A percentile compares a stretch with the other conserved stretches of the same genome.
Conservation (phyloP, 495 filamentous ascomycete species). For the Alectoria sarmentosa region DNA sequence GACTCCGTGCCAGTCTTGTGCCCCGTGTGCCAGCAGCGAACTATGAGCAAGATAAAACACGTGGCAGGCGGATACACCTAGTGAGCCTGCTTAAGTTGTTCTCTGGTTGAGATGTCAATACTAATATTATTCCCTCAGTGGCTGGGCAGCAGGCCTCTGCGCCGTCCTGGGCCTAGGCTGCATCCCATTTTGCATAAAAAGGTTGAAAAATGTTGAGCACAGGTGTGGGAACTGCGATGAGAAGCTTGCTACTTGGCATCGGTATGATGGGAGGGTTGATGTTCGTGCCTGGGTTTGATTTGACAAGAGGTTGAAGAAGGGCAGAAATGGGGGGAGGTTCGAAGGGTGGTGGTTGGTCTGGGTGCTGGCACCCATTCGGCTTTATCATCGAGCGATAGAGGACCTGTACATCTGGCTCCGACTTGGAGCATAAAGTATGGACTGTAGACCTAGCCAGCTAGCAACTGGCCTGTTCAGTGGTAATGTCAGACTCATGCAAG, state of each 20-base stretch:
- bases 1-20: not conserved
- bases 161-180: not conserved
- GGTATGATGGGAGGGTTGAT: not conserved
- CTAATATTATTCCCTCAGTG: not conserved
- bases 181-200: not conserved
- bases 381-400: no score
- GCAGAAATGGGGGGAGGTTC: no score
- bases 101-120: not conserved
- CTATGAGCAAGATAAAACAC: not conserved
- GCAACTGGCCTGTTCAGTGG: no score
- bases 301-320: no score
- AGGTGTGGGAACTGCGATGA: not conserved
- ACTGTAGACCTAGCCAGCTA: no score
- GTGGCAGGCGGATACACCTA: not conserved
- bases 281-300: not conserved
- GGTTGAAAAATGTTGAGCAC: not conserved
- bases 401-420: no score
- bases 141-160: not conserved
- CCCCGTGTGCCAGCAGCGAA: not conserved
- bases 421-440: no score
- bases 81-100: not conserved
- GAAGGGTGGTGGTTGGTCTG: no score
- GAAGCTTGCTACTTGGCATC: conserved; percentile 3
- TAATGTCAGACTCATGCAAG: no score
- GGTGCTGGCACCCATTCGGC: no score